Conservation (phyloP, 306 rosid genomes). For the Fragaria iinumae region DNA sequence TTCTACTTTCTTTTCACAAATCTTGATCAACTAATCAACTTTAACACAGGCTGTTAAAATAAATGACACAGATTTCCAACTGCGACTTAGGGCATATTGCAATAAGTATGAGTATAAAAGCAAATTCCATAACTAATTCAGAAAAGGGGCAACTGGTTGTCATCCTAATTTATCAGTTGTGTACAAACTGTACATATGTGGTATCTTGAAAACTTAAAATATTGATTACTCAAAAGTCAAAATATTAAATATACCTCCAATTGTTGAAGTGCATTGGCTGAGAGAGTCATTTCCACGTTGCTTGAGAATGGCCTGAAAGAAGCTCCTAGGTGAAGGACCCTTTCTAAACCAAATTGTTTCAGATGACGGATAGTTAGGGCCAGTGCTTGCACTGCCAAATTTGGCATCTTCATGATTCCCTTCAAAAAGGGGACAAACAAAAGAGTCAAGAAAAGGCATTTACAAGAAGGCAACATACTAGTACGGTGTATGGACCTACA, state of each 20-base stretch:
- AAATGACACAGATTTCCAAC: neutral
- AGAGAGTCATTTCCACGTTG: constrained; percentile 77
- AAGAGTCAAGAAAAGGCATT: constrained; percentile 15
- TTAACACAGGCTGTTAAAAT: neutral
- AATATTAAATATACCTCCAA: constrained; percentile 56
- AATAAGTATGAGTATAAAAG: neutral
- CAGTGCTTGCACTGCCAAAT: constrained; percentile 76
- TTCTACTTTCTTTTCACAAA: neutral
- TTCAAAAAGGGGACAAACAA: constrained; percentile 25
- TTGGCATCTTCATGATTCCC: constrained; percentile 80
- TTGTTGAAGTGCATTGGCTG: constrained; percentile 88
- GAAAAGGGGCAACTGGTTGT: neutral
- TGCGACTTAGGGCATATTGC: neutral
- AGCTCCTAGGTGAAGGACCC: constrained; percentile 59
- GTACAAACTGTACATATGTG: neutral
- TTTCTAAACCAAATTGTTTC: constrained; percentile 86
- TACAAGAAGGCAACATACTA: constrained; percentile 14
- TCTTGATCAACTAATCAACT: neutral
- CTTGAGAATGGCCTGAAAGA: constrained; percentile 79
- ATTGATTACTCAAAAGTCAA: neutral
- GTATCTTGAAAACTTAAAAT: constrained; percentile 8
- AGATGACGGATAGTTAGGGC: constrained; percentile 76
- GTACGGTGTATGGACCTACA: neutral
- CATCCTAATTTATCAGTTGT: neutral
- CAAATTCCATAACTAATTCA: neutral